A percentile compares a stretch with the other conserved stretches of the same genome.
These are phyloP conservation scores for Phytomonas sp. DNA, from an alignment of 208 protist species.

Conservation along the genomic window DNA sequence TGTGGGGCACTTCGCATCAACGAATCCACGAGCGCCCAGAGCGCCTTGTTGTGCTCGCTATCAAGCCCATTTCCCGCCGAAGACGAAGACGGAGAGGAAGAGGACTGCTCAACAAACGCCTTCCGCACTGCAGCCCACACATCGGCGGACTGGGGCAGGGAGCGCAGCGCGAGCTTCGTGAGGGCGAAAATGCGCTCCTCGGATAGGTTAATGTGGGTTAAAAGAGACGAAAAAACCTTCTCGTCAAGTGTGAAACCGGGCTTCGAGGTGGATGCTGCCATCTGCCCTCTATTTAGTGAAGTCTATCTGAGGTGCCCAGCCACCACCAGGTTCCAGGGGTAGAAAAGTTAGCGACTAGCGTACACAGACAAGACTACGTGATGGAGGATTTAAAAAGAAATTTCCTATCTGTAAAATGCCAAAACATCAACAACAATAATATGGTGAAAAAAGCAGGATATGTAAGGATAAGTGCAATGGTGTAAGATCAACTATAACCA, in stretches of 20 bases:
- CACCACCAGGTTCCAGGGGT: no score
- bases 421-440: no score
- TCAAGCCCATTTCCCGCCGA: conserved; percentile 18
- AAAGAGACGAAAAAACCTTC: conserved; percentile 38
- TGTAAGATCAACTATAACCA: no score
- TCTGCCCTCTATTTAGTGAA: no score
- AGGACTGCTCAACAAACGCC: conserved; percentile 35
- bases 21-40: conserved; percentile 73
- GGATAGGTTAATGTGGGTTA: conserved; percentile 46
- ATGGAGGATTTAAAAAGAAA: no score
- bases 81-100: conserved; percentile 7
- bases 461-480: no score
- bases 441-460: no score
- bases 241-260: conserved; percentile 30
- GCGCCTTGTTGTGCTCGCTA: conserved; percentile 30
- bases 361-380: no score
- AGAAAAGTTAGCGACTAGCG: no score
- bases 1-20: conserved; percentile 69
- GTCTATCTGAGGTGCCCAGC: no score
- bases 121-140: conserved; percentile 63
- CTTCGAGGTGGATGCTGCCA: no score
- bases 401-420: no score
- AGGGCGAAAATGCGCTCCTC: conserved; percentile 45
- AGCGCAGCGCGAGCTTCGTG: conserved; percentile 42
- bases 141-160: conserved; percentile 40